Evolutionary conservation across 1,284 basidiomycete genomes (phyloP), one percentile per base, ranked within the genome.

Genomic region (Kalmanozyma brasiliensis): DNA sequence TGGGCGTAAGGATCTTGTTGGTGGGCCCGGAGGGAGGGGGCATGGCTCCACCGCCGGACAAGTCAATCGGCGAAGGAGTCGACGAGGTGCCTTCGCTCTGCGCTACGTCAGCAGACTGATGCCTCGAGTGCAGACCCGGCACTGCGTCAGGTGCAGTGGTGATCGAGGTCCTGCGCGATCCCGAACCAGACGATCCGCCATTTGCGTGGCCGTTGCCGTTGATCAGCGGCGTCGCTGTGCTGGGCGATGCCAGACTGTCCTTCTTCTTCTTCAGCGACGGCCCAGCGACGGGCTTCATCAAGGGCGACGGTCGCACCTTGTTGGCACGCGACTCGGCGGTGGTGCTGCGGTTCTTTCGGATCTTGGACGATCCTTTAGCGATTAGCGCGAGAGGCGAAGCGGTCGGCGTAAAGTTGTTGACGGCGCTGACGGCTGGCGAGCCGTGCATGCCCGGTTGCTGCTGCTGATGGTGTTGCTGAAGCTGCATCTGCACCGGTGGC

Each of bases 51-150:
- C 47, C 52, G 16, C 66, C 56, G 8, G 49, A 55, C 11, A 80
- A 43, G 33, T 79, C 77, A 47, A 80, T 78, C 0, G 79, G 79
- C n/a, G 67, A 72, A 5, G 79, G 79, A 23, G 77, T 78, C n/a
- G 71, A 71, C 3, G 53, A 49, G 0, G 74, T 73, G 14, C 68
- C 74, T 26, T 76, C 76, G 32, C 72, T 74, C n/a, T 74, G 77
- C 3, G 48, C 58, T 6, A 68, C 77, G 7, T 77, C 76, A 19
- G 71, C 64, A 36, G 65, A 56, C 43, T 73, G 63, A 30, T 72
- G 55, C 14, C 64, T 36, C 32, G 68, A 71, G 34, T 63, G 68
- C 19, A 47, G 29, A 9, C 38, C 36, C 4, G 47, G 32, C 0
- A 16, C 42, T 7, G 57, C 38, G 4, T 48, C 52, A 2, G 52